Percentiles rank a stretch among this genome's conserved stretches.
phyloP scores from a whole-genome alignment of 2,329 filamentous ascomycete species.

The Phialocephala sp. region DNA sequence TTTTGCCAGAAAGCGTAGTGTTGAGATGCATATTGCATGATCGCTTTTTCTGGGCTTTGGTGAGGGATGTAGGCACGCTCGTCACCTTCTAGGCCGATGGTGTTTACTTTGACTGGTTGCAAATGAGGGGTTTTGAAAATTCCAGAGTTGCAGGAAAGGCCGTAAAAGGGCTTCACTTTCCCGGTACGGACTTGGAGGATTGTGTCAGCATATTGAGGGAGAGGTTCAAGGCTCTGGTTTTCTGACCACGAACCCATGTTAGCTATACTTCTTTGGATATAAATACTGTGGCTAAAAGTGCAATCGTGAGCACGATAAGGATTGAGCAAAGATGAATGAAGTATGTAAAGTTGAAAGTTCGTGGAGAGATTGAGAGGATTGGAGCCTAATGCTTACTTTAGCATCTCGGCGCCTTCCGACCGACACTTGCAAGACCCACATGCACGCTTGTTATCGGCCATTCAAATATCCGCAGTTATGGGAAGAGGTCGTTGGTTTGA shows the following conservation, averaged over 20 bases:
- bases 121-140: conserved; percentile 22
- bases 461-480: neutral
- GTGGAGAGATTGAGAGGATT: neutral
- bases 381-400: neutral
- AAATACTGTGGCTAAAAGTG: neutral
- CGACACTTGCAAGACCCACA: neutral
- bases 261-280: neutral
- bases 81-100: conserved; percentile 19
- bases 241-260: neutral
- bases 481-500: too few species aligned
- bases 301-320: neutral
- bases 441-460: neutral
- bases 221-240: neutral
- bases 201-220: conserved; percentile 15
- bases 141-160: conserved; percentile 10
- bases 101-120: conserved; percentile 10
- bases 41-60: conserved; percentile 55
- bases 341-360: neutral
- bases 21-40: conserved; percentile 56
- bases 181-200: conserved; percentile 23
- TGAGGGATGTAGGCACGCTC: conserved; percentile 45
- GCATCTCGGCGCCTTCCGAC: neutral
- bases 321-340: neutral
- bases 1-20: conserved; percentile 62
- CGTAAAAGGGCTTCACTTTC: conserved; percentile 17